Conservation (phyloP, 805 yeast species). For the Candida insectalens region DNA sequence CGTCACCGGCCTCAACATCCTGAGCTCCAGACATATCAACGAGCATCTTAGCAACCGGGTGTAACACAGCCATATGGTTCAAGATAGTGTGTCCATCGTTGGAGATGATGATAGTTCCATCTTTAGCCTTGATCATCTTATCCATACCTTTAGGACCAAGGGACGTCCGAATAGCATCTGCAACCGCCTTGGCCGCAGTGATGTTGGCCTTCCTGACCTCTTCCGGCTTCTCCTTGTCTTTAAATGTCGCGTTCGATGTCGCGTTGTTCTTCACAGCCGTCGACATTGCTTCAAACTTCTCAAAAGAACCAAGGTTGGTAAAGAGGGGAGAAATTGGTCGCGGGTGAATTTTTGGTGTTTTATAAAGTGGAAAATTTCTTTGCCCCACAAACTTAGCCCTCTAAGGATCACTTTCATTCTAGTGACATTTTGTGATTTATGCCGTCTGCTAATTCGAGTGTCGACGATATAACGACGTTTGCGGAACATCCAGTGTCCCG, state of each 20-base stretch:
- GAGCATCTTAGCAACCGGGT: conserved; percentile 96
- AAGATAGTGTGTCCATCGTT: conserved; percentile 97
- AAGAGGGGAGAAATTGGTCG: too few species aligned
- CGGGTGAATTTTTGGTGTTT: too few species aligned
- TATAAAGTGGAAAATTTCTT: too few species aligned
- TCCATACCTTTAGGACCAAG: conserved; percentile 99
- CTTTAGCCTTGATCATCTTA: conserved; percentile 92
- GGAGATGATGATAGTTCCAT: conserved; percentile 88
- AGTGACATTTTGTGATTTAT: too few species aligned
- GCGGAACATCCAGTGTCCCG: conserved; percentile 19
- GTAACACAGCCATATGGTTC: conserved; percentile 95
- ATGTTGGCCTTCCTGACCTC: conserved; percentile 87
- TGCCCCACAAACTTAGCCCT: background rate
- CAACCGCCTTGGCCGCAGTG: conserved; percentile 90
- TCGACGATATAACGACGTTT: conserved; percentile 7
- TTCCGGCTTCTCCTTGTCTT: conserved; percentile 88
- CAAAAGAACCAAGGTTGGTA: background rate
- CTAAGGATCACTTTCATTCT: too few species aligned
- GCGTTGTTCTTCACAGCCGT: background rate
- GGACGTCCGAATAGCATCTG: conserved; percentile 92
- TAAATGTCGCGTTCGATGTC: conserved; percentile 65
- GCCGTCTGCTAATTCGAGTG: too few species aligned
- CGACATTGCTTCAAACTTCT: too few species aligned
- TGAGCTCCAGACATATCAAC: conserved; percentile 97
- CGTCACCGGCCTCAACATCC: conserved; percentile 99